Percentiles rank a stretch among this genome's conserved stretches.
These are phyloP conservation scores for Hortaea sp. DNA, from an alignment of 2,329 filamentous ascomycete genomes.

Conservation along the genomic window DNA sequence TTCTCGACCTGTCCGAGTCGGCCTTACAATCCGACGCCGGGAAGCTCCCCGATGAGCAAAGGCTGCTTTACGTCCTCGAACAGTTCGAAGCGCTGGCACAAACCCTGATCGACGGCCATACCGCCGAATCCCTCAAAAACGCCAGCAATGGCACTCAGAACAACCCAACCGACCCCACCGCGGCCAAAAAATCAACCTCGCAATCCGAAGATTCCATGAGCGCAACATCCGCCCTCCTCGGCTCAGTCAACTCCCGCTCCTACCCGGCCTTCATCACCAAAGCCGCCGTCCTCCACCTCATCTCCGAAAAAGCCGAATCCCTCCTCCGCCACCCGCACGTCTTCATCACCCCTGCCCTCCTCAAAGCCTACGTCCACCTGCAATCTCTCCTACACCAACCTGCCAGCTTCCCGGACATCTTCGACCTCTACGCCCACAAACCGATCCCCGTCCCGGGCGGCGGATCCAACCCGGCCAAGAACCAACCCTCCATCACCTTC, in stretches of 20 bases:
- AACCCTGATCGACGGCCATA: conserved; percentile 14
- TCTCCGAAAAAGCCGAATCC: conserved; percentile 52
- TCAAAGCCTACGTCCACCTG: conserved; percentile 65
- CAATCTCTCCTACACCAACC: conserved; percentile 65
- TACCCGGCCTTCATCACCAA: conserved; percentile 25
- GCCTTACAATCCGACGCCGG: conserved; percentile 15
- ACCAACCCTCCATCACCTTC: conserved; percentile 44
- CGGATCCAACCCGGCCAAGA: conserved; percentile 48
- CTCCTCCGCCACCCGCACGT: conserved; percentile 66
- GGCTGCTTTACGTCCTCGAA: conserved; percentile 23
- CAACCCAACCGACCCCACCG: background rate
- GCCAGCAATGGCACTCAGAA: conserved; percentile 1
- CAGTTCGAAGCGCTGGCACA: conserved; percentile 20
- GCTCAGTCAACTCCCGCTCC: conserved; percentile 30
- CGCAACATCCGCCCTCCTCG: conserved; percentile 47
- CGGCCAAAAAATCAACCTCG: background rate
- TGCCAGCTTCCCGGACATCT: conserved; percentile 66
- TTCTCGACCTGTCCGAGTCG: conserved; percentile 18
- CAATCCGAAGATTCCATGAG: conserved; percentile 15
- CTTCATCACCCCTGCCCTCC: conserved; percentile 64
- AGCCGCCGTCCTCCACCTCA: conserved; percentile 28
- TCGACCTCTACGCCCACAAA: conserved; percentile 77
- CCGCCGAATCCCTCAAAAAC: background rate
- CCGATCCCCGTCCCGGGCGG: conserved; percentile 31
- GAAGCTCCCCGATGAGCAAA: conserved; percentile 18